Evolutionary conservation across 1,139 yeast species (phyloP), one percentile per base, ranked within the genome.

Genomic region (Nakaseomyces kungkrabaensis): DNA sequence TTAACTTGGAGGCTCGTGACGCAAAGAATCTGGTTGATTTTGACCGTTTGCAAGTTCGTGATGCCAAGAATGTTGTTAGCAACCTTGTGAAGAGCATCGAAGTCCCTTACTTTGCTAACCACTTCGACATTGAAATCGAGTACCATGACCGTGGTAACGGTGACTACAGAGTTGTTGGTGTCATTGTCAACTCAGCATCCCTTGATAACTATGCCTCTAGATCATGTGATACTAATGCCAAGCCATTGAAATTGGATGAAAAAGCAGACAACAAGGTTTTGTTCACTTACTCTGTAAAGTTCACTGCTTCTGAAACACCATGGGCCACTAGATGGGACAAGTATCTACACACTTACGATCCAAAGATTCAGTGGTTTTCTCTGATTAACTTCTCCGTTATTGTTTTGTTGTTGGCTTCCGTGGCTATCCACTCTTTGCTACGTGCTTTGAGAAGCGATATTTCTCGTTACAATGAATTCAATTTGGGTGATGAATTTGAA

Each of bases 321-420:
- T 92, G 97, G 98, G 97, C 97, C 33, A 92, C 97, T 1, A 82
- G 99, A 72, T 92, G 99, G 99, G 98, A 92, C 68, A 87, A 88
- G 68, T 92, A 92, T 66, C 76, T 92, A 62, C 95, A 88, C 62
- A 94, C 85, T 37, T 85, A 82, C 65, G 95, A 88, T 65, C 95
- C 97, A 50, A 84, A 85, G 66, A 85, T 92, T 59, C 97, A 92
- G 71, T 90, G 97, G 98, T 85, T 88, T 64, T 87, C 96, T 2
- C 77, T 92, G 58, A 71, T 88, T 59, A 88, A 89, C 69, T 88
- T 94, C 57, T 81, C 95, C 9, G 69, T 87, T 53, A 79, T 90
- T 61, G 96, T 90, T 22, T 57, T 87, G 27, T 78, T 86, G 59
- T 75, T 90, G 57, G 85, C 94, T 5, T 74, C 83, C 42, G 81